Evolutionary conservation across 768 basidiomycete genomes (phyloP).

Genomic region (Mycena capillaripes): DNA sequence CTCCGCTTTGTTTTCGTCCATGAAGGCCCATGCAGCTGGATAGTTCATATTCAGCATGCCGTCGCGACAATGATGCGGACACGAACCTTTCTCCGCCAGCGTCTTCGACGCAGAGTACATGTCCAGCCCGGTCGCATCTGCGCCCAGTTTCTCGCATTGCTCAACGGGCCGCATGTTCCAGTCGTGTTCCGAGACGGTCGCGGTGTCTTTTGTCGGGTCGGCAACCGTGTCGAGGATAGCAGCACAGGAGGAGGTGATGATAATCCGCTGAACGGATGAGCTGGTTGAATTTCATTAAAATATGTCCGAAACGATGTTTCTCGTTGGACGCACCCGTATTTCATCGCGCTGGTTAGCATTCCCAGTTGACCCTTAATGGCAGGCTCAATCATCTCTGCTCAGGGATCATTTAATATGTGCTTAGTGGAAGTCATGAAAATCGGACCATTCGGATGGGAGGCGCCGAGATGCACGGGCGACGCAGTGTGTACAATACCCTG

Average conservation of each 20-base stretch:
- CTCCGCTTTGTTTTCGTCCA: not conserved
- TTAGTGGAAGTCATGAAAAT: not conserved
- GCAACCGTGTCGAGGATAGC: not conserved
- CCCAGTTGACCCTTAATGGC: not conserved
- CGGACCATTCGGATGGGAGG: conserved; percentile 58
- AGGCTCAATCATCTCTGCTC: not conserved
- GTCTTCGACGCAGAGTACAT: not conserved
- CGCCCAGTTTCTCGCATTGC: not conserved
- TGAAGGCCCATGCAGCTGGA: not conserved
- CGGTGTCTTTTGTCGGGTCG: no score
- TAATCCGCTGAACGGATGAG: not conserved
- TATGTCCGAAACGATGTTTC: no score
- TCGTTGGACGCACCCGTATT: conserved; percentile 5
- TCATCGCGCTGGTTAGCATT: not conserved
- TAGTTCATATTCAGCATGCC: no score
- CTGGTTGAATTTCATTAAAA: not conserved
- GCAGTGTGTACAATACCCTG: conserved; percentile 80
- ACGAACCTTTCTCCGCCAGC: not conserved
- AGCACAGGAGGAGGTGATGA: not conserved
- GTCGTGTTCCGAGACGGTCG: not conserved
- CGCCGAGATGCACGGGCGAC: conserved; percentile 68
- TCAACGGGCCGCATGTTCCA: not conserved
- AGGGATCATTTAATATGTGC: not conserved
- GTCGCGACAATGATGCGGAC: no score
- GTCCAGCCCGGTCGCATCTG: not conserved